These are phyloP conservation scores for Pseudoturritis turrita DNA, from an alignment of 345 rosid species.

Conservation along the genomic window DNA sequence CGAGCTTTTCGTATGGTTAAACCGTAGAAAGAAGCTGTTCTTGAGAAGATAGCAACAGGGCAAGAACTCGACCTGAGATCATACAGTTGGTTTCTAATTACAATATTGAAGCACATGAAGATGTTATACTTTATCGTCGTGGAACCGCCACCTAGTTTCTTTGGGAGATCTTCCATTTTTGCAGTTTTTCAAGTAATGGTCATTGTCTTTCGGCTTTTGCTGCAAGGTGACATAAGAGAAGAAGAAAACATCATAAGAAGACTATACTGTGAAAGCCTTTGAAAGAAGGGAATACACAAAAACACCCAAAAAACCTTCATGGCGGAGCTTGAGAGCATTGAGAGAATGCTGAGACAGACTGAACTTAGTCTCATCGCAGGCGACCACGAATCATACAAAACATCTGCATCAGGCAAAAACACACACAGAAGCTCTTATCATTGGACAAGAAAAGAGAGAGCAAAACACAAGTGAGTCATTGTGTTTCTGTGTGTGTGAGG, in stretches of 20 bases:
- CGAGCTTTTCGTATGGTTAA: neutral
- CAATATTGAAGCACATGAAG: neutral
- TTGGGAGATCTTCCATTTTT: slow-evolving; percentile 93
- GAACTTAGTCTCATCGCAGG: slow-evolving; percentile 98
- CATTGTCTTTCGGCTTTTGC: slow-evolving; percentile 97
- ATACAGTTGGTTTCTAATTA: slow-evolving; percentile 11
- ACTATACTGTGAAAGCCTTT: neutral
- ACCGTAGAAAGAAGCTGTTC: neutral
- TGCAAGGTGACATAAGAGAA: slow-evolving; percentile 32
- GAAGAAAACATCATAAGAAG: neutral
- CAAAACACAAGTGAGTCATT: neutral
- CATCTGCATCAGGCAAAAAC: slow-evolving; percentile 38
- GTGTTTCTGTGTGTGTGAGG: neutral
- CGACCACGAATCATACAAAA: slow-evolving; percentile 97
- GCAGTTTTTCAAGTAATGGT: slow-evolving; percentile 91
- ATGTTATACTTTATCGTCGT: slow-evolving; percentile 81
- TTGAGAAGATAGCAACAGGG: slow-evolving; percentile 19
- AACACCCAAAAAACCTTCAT: slow-evolving; percentile 61
- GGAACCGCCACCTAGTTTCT: slow-evolving; percentile 99
- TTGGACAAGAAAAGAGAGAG: neutral
- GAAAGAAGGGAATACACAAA: neutral
- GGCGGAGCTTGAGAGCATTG: slow-evolving; percentile 96
- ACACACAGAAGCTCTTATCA: neutral
- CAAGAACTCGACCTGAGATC: slow-evolving; percentile 17
- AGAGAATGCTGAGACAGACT: slow-evolving; percentile 94